A percentile compares a stretch with the other conserved stretches of the same genome.
Conservation (phyloP, 805 yeast genomes). For the Komagataella pastoris region DNA sequence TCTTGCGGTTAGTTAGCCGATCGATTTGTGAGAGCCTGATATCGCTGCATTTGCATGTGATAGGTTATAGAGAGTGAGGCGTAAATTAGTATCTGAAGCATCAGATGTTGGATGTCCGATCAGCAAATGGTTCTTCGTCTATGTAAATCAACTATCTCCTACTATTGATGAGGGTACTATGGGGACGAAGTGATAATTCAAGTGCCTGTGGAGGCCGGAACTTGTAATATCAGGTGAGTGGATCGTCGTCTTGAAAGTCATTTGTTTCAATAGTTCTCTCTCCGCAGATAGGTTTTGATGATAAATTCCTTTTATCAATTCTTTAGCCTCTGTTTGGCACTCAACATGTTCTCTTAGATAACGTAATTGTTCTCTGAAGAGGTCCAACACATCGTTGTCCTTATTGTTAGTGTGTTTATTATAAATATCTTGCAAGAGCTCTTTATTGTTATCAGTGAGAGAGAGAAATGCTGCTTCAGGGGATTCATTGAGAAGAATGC, state of each 20-base stretch:
- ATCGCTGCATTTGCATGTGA: not conserved
- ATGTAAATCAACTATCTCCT: not conserved
- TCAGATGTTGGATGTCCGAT: not conserved
- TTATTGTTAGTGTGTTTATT: not conserved
- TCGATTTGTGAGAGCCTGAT: not conserved
- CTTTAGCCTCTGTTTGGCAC: conserved; percentile 9
- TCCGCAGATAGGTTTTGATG: conserved; percentile 12
- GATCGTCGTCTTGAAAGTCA: conserved; percentile 5
- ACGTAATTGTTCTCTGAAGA: conserved; percentile 16
- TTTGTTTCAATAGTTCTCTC: conserved; percentile 11
- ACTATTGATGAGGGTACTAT: conserved; percentile 22
- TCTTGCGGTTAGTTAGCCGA: not conserved
- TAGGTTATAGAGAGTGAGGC: not conserved
- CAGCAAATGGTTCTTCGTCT: not conserved
- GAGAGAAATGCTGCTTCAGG: not conserved
- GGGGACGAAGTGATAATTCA: conserved; percentile 32
- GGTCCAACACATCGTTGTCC: not conserved
- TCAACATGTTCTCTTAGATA: conserved; percentile 9
- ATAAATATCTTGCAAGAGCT: not conserved
- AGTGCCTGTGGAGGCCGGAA: conserved; percentile 20
- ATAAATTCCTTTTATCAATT: conserved; percentile 10
- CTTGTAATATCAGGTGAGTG: conserved; percentile 10
- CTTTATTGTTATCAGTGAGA: conserved; percentile 4
- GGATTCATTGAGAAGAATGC: not conserved
- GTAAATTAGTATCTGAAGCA: not conserved